Percentiles rank a stretch among this genome's conserved stretches.
Evolutionary conservation across 2,329 filamentous ascomycete species (phyloP).

Genomic region (Tolypocladium paradoxum): DNA sequence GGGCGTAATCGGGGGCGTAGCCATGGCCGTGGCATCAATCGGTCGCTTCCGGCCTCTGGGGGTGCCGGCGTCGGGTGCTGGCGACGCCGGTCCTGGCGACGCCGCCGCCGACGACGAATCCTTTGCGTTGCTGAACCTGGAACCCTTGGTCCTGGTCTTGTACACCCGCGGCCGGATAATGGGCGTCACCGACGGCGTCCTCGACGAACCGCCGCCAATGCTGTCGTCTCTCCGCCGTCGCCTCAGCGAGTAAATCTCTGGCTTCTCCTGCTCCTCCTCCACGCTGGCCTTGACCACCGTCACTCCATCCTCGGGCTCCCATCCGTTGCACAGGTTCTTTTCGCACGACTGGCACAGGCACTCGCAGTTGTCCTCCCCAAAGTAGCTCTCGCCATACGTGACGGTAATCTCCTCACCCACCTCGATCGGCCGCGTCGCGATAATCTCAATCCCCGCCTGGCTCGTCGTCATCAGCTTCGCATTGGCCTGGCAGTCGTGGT

Average conservation of each 20-base stretch:
- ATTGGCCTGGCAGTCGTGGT: conserved; percentile 94
- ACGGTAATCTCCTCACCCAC: conserved; percentile 93
- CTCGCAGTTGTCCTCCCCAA: conserved; percentile 89
- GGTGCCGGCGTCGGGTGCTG: conserved; percentile 12
- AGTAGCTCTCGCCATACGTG: conserved; percentile 91
- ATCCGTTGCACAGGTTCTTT: conserved; percentile 63
- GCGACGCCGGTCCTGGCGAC: conserved; percentile 15
- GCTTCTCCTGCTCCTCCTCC: conserved; percentile 32
- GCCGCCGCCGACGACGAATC: conserved; percentile 21
- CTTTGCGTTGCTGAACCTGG: conserved; percentile 19
- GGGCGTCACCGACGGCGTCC: conserved; percentile 46
- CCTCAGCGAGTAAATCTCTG: conserved; percentile 45
- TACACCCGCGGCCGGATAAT: conserved; percentile 41
- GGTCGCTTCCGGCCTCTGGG: conserved; percentile 27
- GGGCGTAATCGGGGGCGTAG: conserved; percentile 45
- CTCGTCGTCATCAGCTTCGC: conserved; percentile 76
- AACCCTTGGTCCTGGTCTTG: conserved; percentile 25
- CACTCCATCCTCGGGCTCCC: conserved; percentile 48
- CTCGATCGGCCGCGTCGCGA: conserved; percentile 71
- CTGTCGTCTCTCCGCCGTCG: conserved; percentile 41
- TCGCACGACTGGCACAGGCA: conserved; percentile 90
- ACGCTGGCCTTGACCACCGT: conserved; percentile 38
- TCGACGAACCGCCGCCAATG: conserved; percentile 33
- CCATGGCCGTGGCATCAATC: conserved; percentile 33
- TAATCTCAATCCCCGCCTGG: conserved; percentile 79